Conservation (phyloP, 805 yeast genomes). For the Ogataea siamensis region DNA sequence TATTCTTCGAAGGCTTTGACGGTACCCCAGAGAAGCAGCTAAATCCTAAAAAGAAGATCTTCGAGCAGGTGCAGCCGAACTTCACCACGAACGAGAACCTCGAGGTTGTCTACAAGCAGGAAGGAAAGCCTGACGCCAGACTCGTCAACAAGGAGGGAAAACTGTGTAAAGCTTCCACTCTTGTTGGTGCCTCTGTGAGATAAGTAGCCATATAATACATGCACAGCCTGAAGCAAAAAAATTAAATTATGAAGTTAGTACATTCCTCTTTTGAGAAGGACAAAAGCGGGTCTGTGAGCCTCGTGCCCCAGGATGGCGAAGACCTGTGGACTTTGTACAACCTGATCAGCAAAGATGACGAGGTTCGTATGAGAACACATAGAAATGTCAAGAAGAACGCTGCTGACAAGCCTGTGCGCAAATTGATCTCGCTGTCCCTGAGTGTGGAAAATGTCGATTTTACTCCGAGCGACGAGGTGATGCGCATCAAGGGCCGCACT, state of each 20-base stretch:
- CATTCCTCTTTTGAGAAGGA: constrained; percentile 53
- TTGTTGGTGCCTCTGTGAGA: constrained; percentile 78
- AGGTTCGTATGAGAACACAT: constrained; percentile 63
- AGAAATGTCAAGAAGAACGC: constrained; percentile 52
- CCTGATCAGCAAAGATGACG: constrained; percentile 73
- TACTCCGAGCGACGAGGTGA: constrained; percentile 69
- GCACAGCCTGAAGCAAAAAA: constrained; percentile 8
- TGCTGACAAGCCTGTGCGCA: constrained; percentile 39
- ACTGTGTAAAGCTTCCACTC: constrained; percentile 65
- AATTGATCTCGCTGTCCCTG: constrained; percentile 59
- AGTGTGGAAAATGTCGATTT: constrained; percentile 71
- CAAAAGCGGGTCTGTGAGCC: constrained; percentile 59
- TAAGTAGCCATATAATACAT: constrained; percentile 28
- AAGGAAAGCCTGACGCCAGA: constrained; percentile 69
- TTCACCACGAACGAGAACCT: constrained; percentile 76
- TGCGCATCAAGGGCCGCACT: constrained; percentile 80
- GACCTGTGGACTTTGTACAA: constrained; percentile 90
- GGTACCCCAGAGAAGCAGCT: constrained; percentile 87
- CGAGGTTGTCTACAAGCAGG: constrained; percentile 76
- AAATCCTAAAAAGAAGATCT: constrained; percentile 97
- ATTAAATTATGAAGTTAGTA: constrained; percentile 50
- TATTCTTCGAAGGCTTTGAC: constrained; percentile 89
- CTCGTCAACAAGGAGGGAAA: constrained; percentile 82
- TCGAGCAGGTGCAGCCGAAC: constrained; percentile 92
- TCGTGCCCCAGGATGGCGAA: constrained; percentile 84